These are phyloP conservation scores for Fragaria iinumae DNA, from an alignment of 306 rosid species.

Conservation along the genomic window DNA sequence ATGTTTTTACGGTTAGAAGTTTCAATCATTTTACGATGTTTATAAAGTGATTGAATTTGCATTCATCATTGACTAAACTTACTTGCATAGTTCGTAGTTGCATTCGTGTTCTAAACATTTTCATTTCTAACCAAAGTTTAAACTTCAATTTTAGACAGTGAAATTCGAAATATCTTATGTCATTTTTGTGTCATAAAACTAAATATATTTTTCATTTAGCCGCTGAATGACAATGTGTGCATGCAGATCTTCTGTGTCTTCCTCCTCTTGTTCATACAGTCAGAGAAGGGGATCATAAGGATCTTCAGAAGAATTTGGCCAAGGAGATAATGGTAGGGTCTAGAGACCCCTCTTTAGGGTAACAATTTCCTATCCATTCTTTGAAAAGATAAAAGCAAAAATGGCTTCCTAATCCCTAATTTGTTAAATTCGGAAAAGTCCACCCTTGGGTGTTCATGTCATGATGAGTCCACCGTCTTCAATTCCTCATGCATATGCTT, in stretches of 20 bases:
- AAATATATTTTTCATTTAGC: no score
- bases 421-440: slow-evolving; percentile 5
- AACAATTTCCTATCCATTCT: slow-evolving; percentile 25
- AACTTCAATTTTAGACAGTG: neutral
- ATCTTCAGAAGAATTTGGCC: slow-evolving; percentile 14
- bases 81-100: neutral
- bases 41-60: neutral
- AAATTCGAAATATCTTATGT: neutral
- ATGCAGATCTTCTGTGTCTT: slow-evolving; percentile 5
- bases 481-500: neutral
- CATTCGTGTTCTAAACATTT: neutral
- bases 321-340: slow-evolving; percentile 58
- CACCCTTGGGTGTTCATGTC: slow-evolving; percentile 10
- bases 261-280: slow-evolving; percentile 17
- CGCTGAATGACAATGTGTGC: neutral
- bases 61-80: neutral
- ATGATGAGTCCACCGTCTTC: slow-evolving; percentile 12
- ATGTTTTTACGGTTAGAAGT: neutral
- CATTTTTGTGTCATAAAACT: neutral
- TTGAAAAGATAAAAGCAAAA: slow-evolving; percentile 26
- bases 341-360: slow-evolving; percentile 32
- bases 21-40: neutral
- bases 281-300: slow-evolving; percentile 37
- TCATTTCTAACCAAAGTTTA: neutral
- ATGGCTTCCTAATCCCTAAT: slow-evolving; percentile 26